A percentile compares a stretch with the other conserved stretches of the same genome.
phyloP scores from a whole-genome alignment of 257 asterid species.

The Scutellaria minor region DNA sequence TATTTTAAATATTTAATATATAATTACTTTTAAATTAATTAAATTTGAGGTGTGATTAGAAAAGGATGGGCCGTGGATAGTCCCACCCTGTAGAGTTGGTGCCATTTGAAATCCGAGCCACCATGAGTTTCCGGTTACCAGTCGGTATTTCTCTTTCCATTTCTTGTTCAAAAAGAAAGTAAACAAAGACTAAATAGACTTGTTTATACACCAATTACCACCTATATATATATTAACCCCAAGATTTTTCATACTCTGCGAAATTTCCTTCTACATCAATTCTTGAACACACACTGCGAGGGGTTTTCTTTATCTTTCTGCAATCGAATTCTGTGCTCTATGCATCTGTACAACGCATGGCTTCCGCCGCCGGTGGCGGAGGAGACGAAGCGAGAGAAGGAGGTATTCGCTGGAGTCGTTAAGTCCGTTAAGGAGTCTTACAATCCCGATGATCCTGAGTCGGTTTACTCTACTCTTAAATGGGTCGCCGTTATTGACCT shows the following conservation, averaged over 20 bases:
- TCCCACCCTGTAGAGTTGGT: too few relatives aligned
- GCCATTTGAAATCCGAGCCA: slow-evolving; percentile 3
- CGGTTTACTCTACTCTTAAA: slow-evolving; percentile 88
- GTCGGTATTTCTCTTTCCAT: slow-evolving; percentile 36
- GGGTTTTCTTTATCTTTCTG: slow-evolving; percentile 5
- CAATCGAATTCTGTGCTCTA: slow-evolving; percentile 35
- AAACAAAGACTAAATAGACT: slow-evolving; percentile 6
- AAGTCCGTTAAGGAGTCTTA: slow-evolving; percentile 70
- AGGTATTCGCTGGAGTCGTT: slow-evolving; percentile 78
- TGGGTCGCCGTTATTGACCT: slow-evolving; percentile 89
- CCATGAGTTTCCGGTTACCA: slow-evolving; percentile 41
- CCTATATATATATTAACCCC: neutral
- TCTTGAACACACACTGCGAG: neutral
- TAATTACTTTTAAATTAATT: too few relatives aligned
- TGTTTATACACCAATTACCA: neutral
- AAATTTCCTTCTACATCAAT: slow-evolving; percentile 5
- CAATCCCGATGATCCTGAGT: slow-evolving; percentile 78
- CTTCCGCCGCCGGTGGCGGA: slow-evolving; percentile 98
- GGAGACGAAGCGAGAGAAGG: slow-evolving; percentile 77
- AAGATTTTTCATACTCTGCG: slow-evolving; percentile 12
- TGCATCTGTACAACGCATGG: slow-evolving; percentile 98
- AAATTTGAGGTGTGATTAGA: too few relatives aligned
- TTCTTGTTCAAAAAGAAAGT: slow-evolving; percentile 76
- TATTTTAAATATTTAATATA: too few relatives aligned
- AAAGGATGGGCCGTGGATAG: too few relatives aligned